These are phyloP conservation scores for Apiospora rasikravindrae DNA, from an alignment of 2,329 filamentous ascomycete species.

Conservation along the genomic window DNA sequence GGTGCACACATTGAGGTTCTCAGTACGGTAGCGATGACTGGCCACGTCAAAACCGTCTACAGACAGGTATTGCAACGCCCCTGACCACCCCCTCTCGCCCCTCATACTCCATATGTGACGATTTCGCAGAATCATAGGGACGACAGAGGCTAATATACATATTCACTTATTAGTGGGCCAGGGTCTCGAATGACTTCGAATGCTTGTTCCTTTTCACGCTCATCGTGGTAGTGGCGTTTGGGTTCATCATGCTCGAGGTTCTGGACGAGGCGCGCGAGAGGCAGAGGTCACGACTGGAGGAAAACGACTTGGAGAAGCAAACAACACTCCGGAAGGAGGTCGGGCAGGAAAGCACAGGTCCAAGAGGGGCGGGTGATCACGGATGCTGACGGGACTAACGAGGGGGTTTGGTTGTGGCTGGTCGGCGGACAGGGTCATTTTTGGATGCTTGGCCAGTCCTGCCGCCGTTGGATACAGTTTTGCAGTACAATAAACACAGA, in stretches of 20 bases:
- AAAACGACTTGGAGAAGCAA: not conserved
- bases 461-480: not conserved
- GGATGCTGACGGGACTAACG: not conserved
- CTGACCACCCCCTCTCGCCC: not conserved
- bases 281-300: not conserved
- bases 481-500: not conserved
- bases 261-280: constrained; percentile 13
- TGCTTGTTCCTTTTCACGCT: constrained; percentile 10
- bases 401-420: not conserved
- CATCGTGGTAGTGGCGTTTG: constrained; percentile 9
- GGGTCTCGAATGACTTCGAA: constrained; percentile 5
- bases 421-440: not conserved
- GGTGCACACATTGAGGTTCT: not conserved
- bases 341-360: not conserved
- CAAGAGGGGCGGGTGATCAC: not conserved
- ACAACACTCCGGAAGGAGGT: not conserved
- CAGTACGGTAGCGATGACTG: not conserved
- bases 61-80: not conserved
- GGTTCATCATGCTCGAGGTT: constrained; percentile 19
- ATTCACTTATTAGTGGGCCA: not conserved
- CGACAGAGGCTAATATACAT: not conserved
- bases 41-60: not conserved
- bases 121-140: not conserved
- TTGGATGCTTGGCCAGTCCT: not conserved
- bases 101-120: not conserved